Percentiles rank a stretch among this genome's conserved stretches.
phyloP scores from a whole-genome alignment of 345 rosid genomes.

The Microcos paniculata region DNA sequence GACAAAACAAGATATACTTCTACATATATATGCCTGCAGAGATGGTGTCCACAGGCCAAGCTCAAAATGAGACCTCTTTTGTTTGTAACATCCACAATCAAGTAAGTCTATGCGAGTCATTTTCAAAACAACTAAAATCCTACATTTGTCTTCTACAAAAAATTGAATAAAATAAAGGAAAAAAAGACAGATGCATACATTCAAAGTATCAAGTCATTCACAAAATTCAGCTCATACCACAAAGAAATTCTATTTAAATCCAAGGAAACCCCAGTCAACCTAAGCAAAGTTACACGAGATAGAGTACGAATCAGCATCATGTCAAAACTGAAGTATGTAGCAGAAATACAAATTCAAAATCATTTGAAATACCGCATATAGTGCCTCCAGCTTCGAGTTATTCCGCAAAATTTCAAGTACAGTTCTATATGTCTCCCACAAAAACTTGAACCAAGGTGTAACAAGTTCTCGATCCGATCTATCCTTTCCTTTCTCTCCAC shows the following conservation, averaged over 20 bases:
- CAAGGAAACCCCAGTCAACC: neutral
- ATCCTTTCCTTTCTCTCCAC: conserved; percentile 97
- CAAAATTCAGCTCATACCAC: neutral
- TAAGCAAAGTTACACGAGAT: neutral
- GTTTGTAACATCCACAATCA: neutral
- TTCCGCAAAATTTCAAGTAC: conserved; percentile 94
- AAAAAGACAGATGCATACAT: neutral
- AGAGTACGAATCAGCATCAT: neutral
- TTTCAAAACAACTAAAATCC: neutral
- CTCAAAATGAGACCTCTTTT: neutral
- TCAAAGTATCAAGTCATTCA: neutral
- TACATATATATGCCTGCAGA: neutral
- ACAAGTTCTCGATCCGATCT: conserved; percentile 97
- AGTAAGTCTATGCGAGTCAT: neutral
- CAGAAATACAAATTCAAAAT: neutral
- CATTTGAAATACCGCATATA: conserved; percentile 74
- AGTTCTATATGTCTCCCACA: conserved; percentile 99
- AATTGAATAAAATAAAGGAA: too few relatives aligned
- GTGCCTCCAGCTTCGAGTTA: conserved; percentile 93
- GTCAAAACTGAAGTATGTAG: neutral
- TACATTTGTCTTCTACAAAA: neutral
- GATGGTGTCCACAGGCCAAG: neutral
- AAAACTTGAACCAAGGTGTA: conserved; percentile 98
- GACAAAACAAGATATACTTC: neutral
- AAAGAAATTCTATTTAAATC: neutral